Conservation (phyloP, 2,329 filamentous ascomycete species). For the Cladophialophora psammophila region DNA sequence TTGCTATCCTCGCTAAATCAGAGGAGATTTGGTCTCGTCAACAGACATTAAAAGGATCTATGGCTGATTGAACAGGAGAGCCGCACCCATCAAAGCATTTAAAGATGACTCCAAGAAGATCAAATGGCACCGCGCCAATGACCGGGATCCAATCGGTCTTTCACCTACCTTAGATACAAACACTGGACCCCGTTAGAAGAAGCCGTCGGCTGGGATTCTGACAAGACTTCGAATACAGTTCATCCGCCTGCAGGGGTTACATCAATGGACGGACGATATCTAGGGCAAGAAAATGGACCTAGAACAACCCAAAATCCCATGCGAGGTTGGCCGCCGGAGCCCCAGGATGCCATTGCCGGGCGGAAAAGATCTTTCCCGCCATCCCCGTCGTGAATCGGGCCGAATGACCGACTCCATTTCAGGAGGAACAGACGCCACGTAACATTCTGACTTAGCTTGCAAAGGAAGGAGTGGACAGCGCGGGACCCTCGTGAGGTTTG, state of each 20-base stretch:
- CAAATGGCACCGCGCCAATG: not conserved
- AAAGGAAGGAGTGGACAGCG: not conserved
- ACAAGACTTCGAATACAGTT: not conserved
- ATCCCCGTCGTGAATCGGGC: not conserved
- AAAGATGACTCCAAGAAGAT: not conserved
- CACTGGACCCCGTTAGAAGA: too few relatives aligned
- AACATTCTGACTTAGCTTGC: not conserved
- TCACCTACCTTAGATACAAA: not conserved
- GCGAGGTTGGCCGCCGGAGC: too few relatives aligned
- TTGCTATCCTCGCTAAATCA: not conserved
- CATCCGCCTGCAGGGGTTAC: not conserved
- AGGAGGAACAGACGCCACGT: not conserved
- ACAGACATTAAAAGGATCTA: not conserved
- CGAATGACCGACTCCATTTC: not conserved
- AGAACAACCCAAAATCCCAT: too few relatives aligned
- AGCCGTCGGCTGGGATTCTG: too few relatives aligned
- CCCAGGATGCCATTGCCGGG: not conserved
- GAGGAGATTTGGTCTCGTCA: not conserved
- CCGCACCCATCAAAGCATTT: not conserved
- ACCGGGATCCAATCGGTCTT: not conserved
- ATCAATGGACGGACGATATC: not conserved
- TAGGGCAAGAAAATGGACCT: not conserved
- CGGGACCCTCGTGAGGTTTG: not conserved
- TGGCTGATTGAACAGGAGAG: not conserved
- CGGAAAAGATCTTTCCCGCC: constrained; percentile 5